These are phyloP conservation scores for Ceratocystis huliohia DNA, from an alignment of 2,329 filamentous ascomycete genomes.

Conservation along the genomic window DNA sequence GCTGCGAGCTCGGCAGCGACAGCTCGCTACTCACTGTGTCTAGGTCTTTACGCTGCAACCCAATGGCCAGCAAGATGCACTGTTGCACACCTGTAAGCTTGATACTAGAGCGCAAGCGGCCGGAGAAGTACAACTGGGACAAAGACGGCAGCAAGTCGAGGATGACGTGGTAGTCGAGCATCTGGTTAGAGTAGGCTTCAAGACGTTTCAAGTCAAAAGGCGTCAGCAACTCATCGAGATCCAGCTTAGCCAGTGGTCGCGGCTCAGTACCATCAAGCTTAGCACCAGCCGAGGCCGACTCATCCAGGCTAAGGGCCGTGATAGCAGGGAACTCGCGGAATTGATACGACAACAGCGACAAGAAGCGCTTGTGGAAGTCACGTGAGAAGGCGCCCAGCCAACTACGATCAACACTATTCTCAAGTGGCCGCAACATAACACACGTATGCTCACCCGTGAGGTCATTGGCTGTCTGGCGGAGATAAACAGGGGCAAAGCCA, in stretches of 20 bases:
- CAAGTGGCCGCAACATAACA: constrained; percentile 83
- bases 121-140: constrained; percentile 72
- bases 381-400: constrained; percentile 87
- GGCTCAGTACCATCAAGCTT: constrained; percentile 45
- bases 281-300: constrained; percentile 64
- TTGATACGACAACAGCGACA: constrained; percentile 79
- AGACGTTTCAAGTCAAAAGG: constrained; percentile 92
- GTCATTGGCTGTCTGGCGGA: constrained; percentile 90
- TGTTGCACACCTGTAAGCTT: constrained; percentile 72
- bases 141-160: constrained; percentile 80
- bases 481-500: constrained; percentile 76
- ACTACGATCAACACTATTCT: constrained; percentile 51
- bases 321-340: constrained; percentile 72
- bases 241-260: constrained; percentile 48
- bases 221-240: constrained; percentile 66
- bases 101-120: constrained; percentile 53
- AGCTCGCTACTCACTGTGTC: constrained; percentile 71
- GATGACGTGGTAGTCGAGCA: constrained; percentile 96
- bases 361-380: constrained; percentile 91
- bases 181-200: constrained; percentile 90
- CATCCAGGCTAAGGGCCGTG: constrained; percentile 74
- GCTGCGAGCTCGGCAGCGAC: constrained; percentile 58
- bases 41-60: constrained; percentile 79
- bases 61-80: constrained; percentile 76
- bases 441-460: constrained; percentile 95